These are phyloP conservation scores for Adenanthera pavonina DNA, from an alignment of 306 rosid genomes.

Conservation along the genomic window DNA sequence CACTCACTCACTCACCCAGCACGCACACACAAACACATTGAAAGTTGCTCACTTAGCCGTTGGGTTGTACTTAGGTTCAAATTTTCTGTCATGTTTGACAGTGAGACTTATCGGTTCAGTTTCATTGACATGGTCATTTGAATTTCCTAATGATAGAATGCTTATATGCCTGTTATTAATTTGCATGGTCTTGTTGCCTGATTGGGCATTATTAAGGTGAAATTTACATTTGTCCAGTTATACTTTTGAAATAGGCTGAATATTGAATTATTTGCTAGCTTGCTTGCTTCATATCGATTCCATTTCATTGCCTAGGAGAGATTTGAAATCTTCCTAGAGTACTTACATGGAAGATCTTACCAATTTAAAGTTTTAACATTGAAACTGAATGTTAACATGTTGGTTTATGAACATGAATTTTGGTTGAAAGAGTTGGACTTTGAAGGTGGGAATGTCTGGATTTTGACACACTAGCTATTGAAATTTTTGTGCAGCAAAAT, in stretches of 20 bases:
- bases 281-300: not conserved
- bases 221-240: constrained; percentile 13
- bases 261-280: not conserved
- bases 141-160: too few relatives aligned
- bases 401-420: constrained; percentile 10
- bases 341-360: not conserved
- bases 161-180: constrained; percentile 8
- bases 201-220: not conserved
- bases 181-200: not conserved
- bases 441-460: not conserved
- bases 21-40: not conserved
- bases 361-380: not conserved
- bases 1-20: not conserved
- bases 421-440: constrained; percentile 7
- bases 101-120: not conserved
- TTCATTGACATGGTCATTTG: constrained; percentile 7
- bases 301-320: not conserved
- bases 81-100: not conserved
- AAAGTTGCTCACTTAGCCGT: not conserved
- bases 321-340: not conserved
- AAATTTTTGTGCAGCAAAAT: constrained; percentile 7
- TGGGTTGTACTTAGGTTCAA: constrained; percentile 16
- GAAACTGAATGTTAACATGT: constrained; percentile 1
- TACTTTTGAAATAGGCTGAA: not conserved
- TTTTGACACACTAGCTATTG: not conserved